Percentiles rank a stretch among this genome's conserved stretches.
Evolutionary conservation across 306 rosid species (phyloP).

Genomic region (Vigna radiata): DNA sequence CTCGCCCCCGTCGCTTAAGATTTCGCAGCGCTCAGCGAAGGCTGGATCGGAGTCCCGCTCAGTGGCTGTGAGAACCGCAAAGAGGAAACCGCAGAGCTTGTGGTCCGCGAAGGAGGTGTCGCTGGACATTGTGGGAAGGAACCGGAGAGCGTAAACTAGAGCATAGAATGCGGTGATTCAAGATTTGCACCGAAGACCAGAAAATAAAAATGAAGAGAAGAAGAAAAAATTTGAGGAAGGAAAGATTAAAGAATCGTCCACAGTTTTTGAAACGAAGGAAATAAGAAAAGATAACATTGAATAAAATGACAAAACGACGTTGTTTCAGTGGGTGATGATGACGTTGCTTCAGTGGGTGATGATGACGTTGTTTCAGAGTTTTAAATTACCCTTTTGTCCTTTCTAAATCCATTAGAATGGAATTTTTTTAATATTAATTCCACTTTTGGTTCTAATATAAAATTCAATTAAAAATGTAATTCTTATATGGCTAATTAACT

Average conservation of each 20-base stretch:
- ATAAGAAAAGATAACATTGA: neutral
- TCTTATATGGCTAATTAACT: too few species aligned
- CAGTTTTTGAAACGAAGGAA: neutral
- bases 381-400: too few species aligned
- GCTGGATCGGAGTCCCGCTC: neutral
- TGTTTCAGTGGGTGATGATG: neutral
- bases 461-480: too few species aligned
- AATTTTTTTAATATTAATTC: too few species aligned
- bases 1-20: conserved; percentile 42
- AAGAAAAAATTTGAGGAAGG: too few species aligned
- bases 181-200: neutral
- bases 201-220: neutral
- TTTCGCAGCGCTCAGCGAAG: conserved; percentile 53
- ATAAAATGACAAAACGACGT: neutral
- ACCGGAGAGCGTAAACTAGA: neutral
- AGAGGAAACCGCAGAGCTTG: conserved; percentile 86
- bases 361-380: too few species aligned
- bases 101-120: conserved; percentile 51
- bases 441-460: too few species aligned
- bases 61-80: conserved; percentile 60
- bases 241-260: neutral
- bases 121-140: conserved; percentile 50
- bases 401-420: too few species aligned
- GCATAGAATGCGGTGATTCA: neutral
- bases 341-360: neutral